These are phyloP conservation scores for Kitagawia praeruptora DNA, from an alignment of 129 eudicot genomes.

Conservation along the genomic window DNA sequence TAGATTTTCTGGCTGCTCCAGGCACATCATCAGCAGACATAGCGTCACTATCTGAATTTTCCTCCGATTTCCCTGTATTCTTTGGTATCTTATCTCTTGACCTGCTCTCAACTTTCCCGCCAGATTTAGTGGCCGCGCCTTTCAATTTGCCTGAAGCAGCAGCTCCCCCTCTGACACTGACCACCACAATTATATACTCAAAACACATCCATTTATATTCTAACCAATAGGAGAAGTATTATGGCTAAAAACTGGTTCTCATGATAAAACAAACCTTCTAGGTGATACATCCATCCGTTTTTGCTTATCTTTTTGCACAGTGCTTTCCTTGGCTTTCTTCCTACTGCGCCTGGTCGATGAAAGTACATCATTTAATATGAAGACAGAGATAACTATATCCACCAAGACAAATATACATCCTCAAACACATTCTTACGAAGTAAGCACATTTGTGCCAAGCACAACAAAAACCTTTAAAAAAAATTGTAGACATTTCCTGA, in stretches of 20 bases:
- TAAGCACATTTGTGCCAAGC: neutral
- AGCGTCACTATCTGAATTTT: slow-evolving; percentile 17
- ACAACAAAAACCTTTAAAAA: neutral
- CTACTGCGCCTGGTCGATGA: slow-evolving; percentile 35
- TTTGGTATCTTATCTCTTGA: slow-evolving; percentile 26
- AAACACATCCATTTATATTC: neutral
- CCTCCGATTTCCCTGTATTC: slow-evolving; percentile 22
- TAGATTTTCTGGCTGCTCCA: slow-evolving; percentile 30
- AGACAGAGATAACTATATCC: neutral
- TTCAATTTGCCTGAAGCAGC: slow-evolving; percentile 38
- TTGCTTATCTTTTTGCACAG: slow-evolving; percentile 27
- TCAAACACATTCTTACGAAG: neutral
- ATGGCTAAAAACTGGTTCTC: neutral
- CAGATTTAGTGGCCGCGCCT: slow-evolving; percentile 26
- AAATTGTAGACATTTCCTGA: neutral
- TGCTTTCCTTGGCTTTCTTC: slow-evolving; percentile 48
- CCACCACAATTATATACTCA: neutral
- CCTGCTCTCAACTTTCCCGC: slow-evolving; percentile 17
- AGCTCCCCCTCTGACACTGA: slow-evolving; percentile 19
- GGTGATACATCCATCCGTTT: slow-evolving; percentile 35
- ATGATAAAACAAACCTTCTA: slow-evolving; percentile 35
- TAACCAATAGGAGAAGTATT: neutral
- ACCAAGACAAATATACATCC: neutral
- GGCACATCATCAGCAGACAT: neutral
- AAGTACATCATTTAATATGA: slow-evolving; percentile 2